phyloP scores from a whole-genome alignment of 2,329 filamentous ascomycete species.

The Arthrobotrys musiformis region DNA sequence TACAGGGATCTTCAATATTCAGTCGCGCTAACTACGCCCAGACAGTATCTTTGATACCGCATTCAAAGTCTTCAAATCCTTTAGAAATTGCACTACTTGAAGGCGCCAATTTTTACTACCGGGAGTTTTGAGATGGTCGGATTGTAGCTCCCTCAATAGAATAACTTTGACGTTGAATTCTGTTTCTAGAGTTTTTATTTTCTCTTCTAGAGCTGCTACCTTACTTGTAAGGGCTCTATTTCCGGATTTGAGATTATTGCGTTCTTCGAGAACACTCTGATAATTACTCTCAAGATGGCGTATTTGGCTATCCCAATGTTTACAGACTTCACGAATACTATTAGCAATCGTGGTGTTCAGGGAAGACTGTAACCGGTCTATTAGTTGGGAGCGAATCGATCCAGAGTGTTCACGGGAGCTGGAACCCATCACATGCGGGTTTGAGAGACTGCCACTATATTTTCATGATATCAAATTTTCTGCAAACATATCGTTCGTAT shows the following conservation, averaged over 20 bases:
- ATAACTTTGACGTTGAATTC: slow-evolving; percentile 42
- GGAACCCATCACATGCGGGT: slow-evolving; percentile 14
- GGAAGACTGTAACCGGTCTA: slow-evolving; percentile 27
- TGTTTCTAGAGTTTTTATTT: no score
- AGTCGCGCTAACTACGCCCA: slow-evolving; percentile 17
- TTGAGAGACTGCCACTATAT: slow-evolving; percentile 33
- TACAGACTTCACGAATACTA: slow-evolving; percentile 32
- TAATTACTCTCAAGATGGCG: slow-evolving; percentile 42
- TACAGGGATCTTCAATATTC: slow-evolving; percentile 29
- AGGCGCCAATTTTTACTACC: slow-evolving; percentile 27
- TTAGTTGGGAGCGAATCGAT: slow-evolving; percentile 28
- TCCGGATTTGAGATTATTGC: slow-evolving; percentile 17
- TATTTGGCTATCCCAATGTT: slow-evolving; percentile 34
- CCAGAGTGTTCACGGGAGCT: slow-evolving; percentile 5
- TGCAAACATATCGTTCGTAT: not conserved
- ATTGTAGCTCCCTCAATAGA: slow-evolving; percentile 42
- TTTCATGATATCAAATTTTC: no score
- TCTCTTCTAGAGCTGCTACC: slow-evolving; percentile 25
- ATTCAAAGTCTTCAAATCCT: slow-evolving; percentile 31
- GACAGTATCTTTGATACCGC: slow-evolving; percentile 24
- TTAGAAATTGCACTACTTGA: slow-evolving; percentile 30
- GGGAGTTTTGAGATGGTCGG: slow-evolving; percentile 40
- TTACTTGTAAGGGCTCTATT: slow-evolving; percentile 40
- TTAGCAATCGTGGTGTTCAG: slow-evolving; percentile 35
- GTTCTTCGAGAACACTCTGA: slow-evolving; percentile 23